phyloP scores from a whole-genome alignment of 129 eudicot species.

The Helichrysum umbraculigerum region DNA sequence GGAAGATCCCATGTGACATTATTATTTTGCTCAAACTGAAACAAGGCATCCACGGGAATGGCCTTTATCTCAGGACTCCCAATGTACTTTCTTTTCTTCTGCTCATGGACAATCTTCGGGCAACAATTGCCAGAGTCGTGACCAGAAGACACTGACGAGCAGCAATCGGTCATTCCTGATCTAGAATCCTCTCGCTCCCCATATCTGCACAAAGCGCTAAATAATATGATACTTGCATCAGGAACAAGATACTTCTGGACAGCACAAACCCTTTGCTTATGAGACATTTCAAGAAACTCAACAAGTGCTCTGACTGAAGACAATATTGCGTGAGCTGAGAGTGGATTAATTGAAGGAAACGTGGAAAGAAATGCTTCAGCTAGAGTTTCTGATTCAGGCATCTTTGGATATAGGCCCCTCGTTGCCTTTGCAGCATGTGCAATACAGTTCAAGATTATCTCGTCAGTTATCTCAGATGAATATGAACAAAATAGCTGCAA shows the following conservation, averaged over 20 bases:
- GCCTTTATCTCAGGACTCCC: slow-evolving; percentile 30
- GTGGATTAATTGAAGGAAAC: slow-evolving; percentile 92
- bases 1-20: slow-evolving; percentile 32
- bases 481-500: slow-evolving; percentile 81
- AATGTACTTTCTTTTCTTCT: slow-evolving; percentile 53
- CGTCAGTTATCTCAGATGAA: slow-evolving; percentile 69
- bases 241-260: slow-evolving; percentile 62
- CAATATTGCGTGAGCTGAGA: slow-evolving; percentile 87
- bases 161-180: slow-evolving; percentile 90
- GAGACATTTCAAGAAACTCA: slow-evolving; percentile 67
- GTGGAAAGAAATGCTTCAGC: slow-evolving; percentile 86
- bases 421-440: slow-evolving; percentile 40
- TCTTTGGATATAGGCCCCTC: slow-evolving; percentile 57
- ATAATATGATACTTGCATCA: slow-evolving; percentile 63
- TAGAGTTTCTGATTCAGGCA: slow-evolving; percentile 80
- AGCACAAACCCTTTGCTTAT: slow-evolving; percentile 48
- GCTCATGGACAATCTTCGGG: slow-evolving; percentile 40
- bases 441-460: slow-evolving; percentile 66
- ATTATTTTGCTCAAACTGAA: slow-evolving; percentile 28
- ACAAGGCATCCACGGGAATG: slow-evolving; percentile 32
- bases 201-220: slow-evolving; percentile 58
- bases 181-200: slow-evolving; percentile 89
- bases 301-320: slow-evolving; percentile 60
- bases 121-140: slow-evolving; percentile 59
- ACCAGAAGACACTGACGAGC: slow-evolving; percentile 84